Percentiles rank a stretch among this genome's conserved stretches.
Evolutionary conservation across 2,329 filamentous ascomycete species (phyloP).

Genomic region (Monosporascus ibericus): DNA sequence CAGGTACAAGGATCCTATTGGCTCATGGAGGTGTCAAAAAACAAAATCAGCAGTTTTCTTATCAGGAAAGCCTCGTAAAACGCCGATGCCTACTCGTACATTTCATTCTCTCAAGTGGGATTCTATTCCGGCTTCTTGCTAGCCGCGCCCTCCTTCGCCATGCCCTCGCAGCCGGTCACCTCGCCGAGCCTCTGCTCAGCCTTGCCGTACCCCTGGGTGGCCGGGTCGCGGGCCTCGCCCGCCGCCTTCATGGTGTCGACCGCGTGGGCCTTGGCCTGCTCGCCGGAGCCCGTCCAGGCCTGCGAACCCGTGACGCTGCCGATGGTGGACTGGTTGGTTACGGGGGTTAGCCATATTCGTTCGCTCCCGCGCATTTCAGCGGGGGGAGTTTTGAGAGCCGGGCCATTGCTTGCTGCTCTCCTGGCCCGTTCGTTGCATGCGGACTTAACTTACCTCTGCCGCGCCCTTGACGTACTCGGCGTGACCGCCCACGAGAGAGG

Average conservation of each 20-base stretch:
- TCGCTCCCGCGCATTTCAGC: too few species aligned
- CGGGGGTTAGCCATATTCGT: background rate
- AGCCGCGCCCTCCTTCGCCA: slow-evolving; percentile 56
- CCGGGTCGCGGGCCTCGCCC: slow-evolving; percentile 47
- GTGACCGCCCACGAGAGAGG: slow-evolving; percentile 57
- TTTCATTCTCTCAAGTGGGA: background rate
- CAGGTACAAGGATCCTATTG: too few species aligned
- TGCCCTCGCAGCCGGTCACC: slow-evolving; percentile 61
- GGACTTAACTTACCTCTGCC: slow-evolving; percentile 46
- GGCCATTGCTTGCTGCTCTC: background rate
- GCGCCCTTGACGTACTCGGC: slow-evolving; percentile 65
- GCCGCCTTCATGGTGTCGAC: slow-evolving; percentile 58
- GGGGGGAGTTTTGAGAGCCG: background rate
- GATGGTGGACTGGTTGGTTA: slow-evolving; percentile 43
- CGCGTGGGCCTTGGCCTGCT: slow-evolving; percentile 57
- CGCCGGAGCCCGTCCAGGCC: slow-evolving; percentile 58
- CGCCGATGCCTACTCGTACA: background rate
- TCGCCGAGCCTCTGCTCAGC: slow-evolving; percentile 60
- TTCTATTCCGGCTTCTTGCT: slow-evolving; percentile 31
- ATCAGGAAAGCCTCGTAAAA: background rate
- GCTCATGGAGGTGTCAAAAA: too few species aligned
- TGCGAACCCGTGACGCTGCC: slow-evolving; percentile 56
- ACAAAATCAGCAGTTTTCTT: too few species aligned
- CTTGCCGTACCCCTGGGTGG: slow-evolving; percentile 51
- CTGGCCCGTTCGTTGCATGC: background rate